Percentiles rank a stretch among this genome's conserved stretches.
These are phyloP conservation scores for Circinella umbellata DNA, from an alignment of 371 early-diverging fungal genomes.

Conservation along the genomic window DNA sequence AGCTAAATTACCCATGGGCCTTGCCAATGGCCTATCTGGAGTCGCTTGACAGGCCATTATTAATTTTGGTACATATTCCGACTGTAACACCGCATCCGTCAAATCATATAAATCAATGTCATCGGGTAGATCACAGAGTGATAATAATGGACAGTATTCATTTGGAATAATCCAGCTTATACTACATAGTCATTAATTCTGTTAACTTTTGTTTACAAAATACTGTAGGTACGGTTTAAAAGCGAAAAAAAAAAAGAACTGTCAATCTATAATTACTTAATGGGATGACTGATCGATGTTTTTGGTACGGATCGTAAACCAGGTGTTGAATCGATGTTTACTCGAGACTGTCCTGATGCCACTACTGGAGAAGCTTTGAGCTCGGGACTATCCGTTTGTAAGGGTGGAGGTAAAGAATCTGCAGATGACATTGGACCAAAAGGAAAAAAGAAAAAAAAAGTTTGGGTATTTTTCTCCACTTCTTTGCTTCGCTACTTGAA, in stretches of 20 bases:
- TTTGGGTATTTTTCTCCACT: too few relatives aligned
- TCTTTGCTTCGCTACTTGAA: neutral
- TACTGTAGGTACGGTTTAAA: too few relatives aligned
- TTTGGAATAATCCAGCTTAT: constrained; percentile 64
- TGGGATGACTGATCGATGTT: constrained; percentile 62
- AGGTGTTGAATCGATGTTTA: neutral
- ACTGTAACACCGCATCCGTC: constrained; percentile 35
- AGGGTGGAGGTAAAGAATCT: constrained; percentile 17
- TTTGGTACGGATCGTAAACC: constrained; percentile 32
- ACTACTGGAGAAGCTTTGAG: constrained; percentile 7
- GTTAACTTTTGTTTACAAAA: neutral
- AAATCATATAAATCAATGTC: constrained; percentile 45
- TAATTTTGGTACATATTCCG: constrained; percentile 10
- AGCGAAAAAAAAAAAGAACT: too few relatives aligned
- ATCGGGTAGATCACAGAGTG: constrained; percentile 36
- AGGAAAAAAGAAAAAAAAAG: neutral
- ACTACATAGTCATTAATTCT: constrained; percentile 16
- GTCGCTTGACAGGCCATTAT: constrained; percentile 15
- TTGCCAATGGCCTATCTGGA: neutral
- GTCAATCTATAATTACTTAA: constrained; percentile 41
- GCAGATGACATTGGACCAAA: constrained; percentile 18
- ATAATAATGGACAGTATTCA: constrained; percentile 42
- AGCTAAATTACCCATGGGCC: constrained; percentile 62
- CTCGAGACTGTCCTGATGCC: neutral
- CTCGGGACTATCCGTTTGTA: constrained; percentile 8